Evolutionary conservation across 331 rosid species (phyloP).

Genomic region (Spiraea crenata): DNA sequence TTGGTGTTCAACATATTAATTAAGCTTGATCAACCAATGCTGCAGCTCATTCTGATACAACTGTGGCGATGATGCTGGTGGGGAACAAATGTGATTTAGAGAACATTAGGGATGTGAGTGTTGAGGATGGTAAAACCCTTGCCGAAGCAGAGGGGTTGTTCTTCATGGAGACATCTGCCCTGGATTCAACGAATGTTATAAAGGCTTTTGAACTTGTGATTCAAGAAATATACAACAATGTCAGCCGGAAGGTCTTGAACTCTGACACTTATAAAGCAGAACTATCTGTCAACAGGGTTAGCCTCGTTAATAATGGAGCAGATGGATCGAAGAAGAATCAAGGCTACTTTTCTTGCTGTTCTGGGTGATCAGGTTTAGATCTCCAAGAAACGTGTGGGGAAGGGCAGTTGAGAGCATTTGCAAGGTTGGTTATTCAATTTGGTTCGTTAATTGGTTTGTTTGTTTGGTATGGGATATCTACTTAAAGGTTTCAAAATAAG

Average conservation of each 20-base stretch:
- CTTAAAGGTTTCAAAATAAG: constrained; percentile 36
- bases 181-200: constrained; percentile 79
- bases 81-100: constrained; percentile 89
- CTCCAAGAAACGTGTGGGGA: constrained; percentile 15
- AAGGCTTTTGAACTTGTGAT: constrained; percentile 90
- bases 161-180: constrained; percentile 96
- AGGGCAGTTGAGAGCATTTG: constrained; percentile 16
- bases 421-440: constrained; percentile 29
- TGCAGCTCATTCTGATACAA: constrained; percentile 94
- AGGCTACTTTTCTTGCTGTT: constrained; percentile 57
- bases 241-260: constrained; percentile 89
- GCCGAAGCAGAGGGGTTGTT: constrained; percentile 90
- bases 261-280: constrained; percentile 93
- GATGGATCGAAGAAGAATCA: constrained; percentile 53
- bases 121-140: constrained; percentile 84
- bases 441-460: constrained; percentile 32
- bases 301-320: constrained; percentile 65
- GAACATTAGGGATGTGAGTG: constrained; percentile 68
- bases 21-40: constrained; percentile 12
- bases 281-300: constrained; percentile 83
- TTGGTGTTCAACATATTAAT: not conserved
- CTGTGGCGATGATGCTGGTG: constrained; percentile 87
- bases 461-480: constrained; percentile 34
- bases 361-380: constrained; percentile 50
- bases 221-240: constrained; percentile 81